phyloP scores from a whole-genome alignment of 192 early-diverging fungal species.

The Coemansia sp. region DNA sequence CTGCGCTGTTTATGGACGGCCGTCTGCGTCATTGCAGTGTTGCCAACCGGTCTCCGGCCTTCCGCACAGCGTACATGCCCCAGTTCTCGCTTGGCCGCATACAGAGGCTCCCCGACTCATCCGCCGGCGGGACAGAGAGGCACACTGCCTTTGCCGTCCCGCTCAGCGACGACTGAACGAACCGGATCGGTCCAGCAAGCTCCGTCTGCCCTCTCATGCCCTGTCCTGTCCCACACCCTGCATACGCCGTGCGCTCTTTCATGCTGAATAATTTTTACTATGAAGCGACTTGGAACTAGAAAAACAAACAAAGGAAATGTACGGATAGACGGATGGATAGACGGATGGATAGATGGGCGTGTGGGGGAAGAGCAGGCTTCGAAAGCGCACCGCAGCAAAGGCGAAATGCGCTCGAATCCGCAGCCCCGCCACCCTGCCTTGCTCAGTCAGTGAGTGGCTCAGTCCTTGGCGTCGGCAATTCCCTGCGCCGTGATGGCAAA shows the following conservation, averaged over 20 bases:
- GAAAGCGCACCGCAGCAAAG: too few species aligned
- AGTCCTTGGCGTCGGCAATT: conserved; percentile 84
- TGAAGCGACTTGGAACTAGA: not conserved
- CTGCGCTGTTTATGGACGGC: conserved; percentile 44
- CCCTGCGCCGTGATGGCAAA: conserved; percentile 90
- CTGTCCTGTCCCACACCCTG: too few species aligned
- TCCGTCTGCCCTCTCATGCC: too few species aligned
- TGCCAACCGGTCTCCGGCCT: conserved; percentile 8
- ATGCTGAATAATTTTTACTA: too few species aligned
- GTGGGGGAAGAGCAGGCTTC: too few species aligned
- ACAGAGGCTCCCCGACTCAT: not conserved
- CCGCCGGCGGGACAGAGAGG: too few species aligned
- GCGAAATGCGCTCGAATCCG: not conserved
- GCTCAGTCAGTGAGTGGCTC: too few species aligned
- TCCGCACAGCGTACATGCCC: conserved; percentile 39
- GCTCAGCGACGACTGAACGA: conserved; percentile 2
- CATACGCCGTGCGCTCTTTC: too few species aligned
- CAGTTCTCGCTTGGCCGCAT: conserved; percentile 38
- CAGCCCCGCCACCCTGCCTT: too few species aligned
- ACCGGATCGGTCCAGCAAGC: too few species aligned
- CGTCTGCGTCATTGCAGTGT: conserved; percentile 40
- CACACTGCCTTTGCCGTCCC: conserved; percentile 31
- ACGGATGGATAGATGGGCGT: not conserved
- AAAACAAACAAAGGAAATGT: conserved; percentile 1
- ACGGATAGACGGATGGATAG: not conserved